Conservation (phyloP, 768 basidiomycete species). For the Brasilioporus rufonigricans region DNA sequence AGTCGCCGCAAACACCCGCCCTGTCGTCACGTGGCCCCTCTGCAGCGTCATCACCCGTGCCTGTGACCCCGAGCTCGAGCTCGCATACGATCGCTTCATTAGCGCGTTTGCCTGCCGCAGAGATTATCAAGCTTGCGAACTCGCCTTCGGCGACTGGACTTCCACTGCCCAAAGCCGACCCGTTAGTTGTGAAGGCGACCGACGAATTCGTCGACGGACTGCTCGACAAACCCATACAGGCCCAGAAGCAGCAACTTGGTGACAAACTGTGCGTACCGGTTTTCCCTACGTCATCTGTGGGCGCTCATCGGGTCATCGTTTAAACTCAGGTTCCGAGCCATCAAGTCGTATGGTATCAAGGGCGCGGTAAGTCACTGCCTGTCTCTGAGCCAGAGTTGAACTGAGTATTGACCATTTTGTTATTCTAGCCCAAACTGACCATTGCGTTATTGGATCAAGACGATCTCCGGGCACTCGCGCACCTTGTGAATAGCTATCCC, state of each 20-base stretch:
- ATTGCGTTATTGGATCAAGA: conserved; percentile 82
- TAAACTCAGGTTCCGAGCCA: conserved; percentile 46
- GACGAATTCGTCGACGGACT: conserved; percentile 70
- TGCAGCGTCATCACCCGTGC: conserved; percentile 67
- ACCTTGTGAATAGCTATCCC: conserved; percentile 86
- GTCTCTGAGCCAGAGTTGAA: neutral
- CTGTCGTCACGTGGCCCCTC: conserved; percentile 73
- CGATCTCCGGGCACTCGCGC: conserved; percentile 78
- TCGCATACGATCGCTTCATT: conserved; percentile 67
- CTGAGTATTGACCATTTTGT: neutral
- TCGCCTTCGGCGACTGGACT: conserved; percentile 46
- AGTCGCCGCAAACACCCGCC: conserved; percentile 74
- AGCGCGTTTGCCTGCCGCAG: conserved; percentile 68
- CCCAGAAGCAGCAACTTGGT: conserved; percentile 78
- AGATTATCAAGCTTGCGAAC: conserved; percentile 68
- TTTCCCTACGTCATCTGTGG: conserved; percentile 9
- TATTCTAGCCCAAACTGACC: conserved; percentile 72
- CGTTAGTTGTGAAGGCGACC: conserved; percentile 62
- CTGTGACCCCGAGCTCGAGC: conserved; percentile 52
- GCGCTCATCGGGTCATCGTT: conserved; percentile 20
- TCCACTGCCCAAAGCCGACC: conserved; percentile 68
- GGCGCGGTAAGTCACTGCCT: conserved; percentile 52
- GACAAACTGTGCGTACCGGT: conserved; percentile 61
- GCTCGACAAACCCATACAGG: conserved; percentile 49
- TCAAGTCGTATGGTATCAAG: conserved; percentile 82